A percentile compares a stretch with the other conserved stretches of the same genome.
phyloP scores from a whole-genome alignment of 148 eudicot species.

The Silene latifolia region DNA sequence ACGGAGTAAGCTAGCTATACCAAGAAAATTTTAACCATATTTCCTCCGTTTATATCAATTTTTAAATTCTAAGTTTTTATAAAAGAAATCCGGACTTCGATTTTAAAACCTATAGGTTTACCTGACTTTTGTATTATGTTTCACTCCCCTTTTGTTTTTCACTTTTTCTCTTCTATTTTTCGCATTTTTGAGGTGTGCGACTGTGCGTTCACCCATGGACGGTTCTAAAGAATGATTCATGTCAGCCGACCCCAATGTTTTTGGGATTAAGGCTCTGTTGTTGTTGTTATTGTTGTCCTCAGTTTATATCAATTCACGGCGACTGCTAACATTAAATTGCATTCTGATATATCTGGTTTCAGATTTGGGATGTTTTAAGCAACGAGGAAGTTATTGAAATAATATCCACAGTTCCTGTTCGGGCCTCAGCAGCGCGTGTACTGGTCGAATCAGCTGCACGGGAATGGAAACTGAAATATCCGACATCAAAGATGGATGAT shows the following conservation, averaged over 20 bases:
- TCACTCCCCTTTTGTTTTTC: too few relatives aligned
- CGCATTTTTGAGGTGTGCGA: too few relatives aligned
- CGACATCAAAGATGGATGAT: conserved; percentile 96
- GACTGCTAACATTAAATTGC: background rate
- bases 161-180: too few relatives aligned
- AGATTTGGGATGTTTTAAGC: conserved; percentile 98
- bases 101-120: too few relatives aligned
- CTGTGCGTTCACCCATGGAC: too few relatives aligned
- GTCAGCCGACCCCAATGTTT: too few relatives aligned
- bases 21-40: background rate
- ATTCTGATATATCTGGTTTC: background rate
- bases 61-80: too few relatives aligned
- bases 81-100: too few relatives aligned
- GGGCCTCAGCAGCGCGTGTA: conserved; percentile 79
- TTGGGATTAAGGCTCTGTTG: too few relatives aligned
- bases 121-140: too few relatives aligned
- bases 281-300: too few relatives aligned
- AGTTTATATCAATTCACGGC: background rate
- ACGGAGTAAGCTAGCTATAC: conserved; percentile 80
- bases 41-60: background rate
- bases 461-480: conserved; percentile 92
- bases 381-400: conserved; percentile 90
- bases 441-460: conserved; percentile 83
- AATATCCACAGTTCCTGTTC: conserved; percentile 62
- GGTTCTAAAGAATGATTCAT: too few relatives aligned